Evolutionary conservation across 2,329 filamentous ascomycete species (phyloP), one percentile per base, ranked within the genome.

Genomic region (Arthrocladium fulminans): DNA sequence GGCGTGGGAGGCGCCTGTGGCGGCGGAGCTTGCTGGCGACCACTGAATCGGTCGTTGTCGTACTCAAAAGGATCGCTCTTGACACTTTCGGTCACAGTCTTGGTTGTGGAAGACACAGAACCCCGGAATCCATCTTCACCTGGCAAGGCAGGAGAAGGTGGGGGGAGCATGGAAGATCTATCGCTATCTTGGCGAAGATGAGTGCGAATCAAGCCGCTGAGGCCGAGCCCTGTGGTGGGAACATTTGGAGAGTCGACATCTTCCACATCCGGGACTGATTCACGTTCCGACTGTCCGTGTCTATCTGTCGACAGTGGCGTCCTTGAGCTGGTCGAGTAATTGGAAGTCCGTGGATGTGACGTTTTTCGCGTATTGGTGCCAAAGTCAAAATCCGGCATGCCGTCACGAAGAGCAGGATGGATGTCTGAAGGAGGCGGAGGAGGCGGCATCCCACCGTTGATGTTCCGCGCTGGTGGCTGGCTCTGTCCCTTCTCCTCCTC

Each of bases 111-210:
- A n/a, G 63, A 59, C 52, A 37, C 64, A 59, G 23, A 72, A 54
- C 2, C 55, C 56, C 29, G 65, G 47, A 17, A 58, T 30, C 41
- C 17, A 41, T 43, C 22, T 41, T 35, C n/a, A 24, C 30, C 15
- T 35, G 48, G 37, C 32, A 30, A 44, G n/a, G 53, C 67, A 34
- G 64, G 68, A 8, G 70, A 70, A 20, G 66, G 67, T 48, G 68
- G 68, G 22, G 77, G 79, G 56, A 87, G 88, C 22, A 92, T 74
- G 0, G 88, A 94, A 1, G 90, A 97, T 12, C 80, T 76, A 50
- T 83, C 83, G 67, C 90, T 97, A 54, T 83, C 80, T 27, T 80
- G 80, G 44, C 92, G 81, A 34, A 97, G 70, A 70, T 97, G 92
- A 53, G 89, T 83, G 25, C 84, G 80, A 39, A 95, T 82, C 72